Percentiles rank a stretch among this genome's conserved stretches.
Evolutionary conservation across 495 filamentous ascomycete genomes (phyloP).

Genomic region (Hyaloscypha hepaticicola): DNA sequence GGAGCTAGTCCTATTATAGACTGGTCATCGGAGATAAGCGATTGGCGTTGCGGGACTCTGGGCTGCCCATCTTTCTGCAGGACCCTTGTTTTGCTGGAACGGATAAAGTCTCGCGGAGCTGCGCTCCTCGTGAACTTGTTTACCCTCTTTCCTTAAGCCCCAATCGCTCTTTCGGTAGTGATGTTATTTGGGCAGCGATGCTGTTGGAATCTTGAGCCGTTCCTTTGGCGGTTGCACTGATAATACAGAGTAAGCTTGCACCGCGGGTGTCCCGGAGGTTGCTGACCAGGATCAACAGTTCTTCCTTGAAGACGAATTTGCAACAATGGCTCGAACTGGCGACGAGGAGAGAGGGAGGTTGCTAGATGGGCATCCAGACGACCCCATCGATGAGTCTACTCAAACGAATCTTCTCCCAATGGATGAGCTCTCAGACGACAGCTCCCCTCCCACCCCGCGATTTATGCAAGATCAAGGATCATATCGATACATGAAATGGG

Average conservation of each 20-base stretch:
- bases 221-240: background rate
- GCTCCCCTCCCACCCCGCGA: conserved; percentile 36
- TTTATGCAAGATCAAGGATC: conserved; percentile 41
- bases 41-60: background rate
- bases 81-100: conserved; percentile 1
- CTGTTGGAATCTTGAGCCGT: background rate
- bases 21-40: background rate
- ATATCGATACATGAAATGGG: conserved; percentile 42
- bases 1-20: background rate
- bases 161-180: background rate
- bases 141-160: background rate
- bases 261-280: background rate
- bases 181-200: background rate
- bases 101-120: background rate
- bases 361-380: conserved; percentile 28
- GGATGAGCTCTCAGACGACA: conserved; percentile 30
- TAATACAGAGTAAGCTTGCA: background rate
- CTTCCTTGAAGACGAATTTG: background rate
- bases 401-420: conserved; percentile 25
- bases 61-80: background rate
- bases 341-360: conserved; percentile 21
- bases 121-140: background rate
- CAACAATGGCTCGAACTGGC: conserved; percentile 8
- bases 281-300: background rate
- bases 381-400: conserved; percentile 25